Evolutionary conservation across 2,329 filamentous ascomycete species (phyloP), one percentile per base, ranked within the genome.

Genomic region (Phaeomoniella chlamydospora): DNA sequence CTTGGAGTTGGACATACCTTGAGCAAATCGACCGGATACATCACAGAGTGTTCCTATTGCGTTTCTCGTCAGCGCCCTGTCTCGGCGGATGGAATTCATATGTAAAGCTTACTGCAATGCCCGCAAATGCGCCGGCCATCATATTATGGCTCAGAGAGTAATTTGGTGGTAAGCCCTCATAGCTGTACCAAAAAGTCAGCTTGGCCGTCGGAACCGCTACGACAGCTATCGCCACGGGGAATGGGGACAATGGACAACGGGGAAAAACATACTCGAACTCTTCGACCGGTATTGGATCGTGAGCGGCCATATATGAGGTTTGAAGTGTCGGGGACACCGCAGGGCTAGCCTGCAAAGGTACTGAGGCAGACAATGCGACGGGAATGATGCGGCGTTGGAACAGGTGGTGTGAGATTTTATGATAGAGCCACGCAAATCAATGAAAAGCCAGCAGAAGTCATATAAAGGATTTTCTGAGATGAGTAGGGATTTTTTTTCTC

Each of bases 11-110:
- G 36, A 51, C 66, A 45, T 58, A 94, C 90, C 80, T 98, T 98
- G 56, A 98, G 81, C 48, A 93, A 76, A 65, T 98, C 90, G 54
- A 98, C 82, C 14, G 90, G 90, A 56, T 98, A 98, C 90, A 98
- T 96, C 51, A 94, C 87, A 40, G 88, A 92, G 61, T 96, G 88
- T 65, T 96, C 88, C 87, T 94, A 37, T 18, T 18, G n/a, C n/a
- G n/a, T n/a, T n/a, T n/a, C n/a, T n/a, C n/a, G n/a, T n/a, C n/a
- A n/a, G n/a, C n/a, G n/a, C n/a, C n/a, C n/a, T n/a, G n/a, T n/a
- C n/a, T n/a, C n/a, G n/a, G n/a, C n/a, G n/a, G n/a, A n/a, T n/a
- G n/a, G n/a, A n/a, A n/a, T n/a, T n/a, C n/a, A n/a, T n/a, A n/a
- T 31, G 30, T 37, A 19, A 15, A 14, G 36, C 78, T 49, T 77